A percentile compares a stretch with the other conserved stretches of the same genome.
phyloP scores from a whole-genome alignment of 1,139 yeast genomes.

The Pichia kudriavzevii region DNA sequence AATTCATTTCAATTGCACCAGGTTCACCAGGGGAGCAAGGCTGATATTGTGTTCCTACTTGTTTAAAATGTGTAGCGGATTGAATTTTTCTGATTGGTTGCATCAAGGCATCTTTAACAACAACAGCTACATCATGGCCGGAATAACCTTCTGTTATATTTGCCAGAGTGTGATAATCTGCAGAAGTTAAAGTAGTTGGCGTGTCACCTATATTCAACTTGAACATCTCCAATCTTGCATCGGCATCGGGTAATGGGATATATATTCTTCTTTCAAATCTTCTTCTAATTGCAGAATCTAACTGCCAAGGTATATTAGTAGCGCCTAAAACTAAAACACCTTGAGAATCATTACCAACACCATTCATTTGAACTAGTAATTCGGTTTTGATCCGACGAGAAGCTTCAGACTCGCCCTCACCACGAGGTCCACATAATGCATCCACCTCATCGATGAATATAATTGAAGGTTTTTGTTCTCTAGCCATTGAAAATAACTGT shows the following conservation, averaged over 20 bases:
- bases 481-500: conserved; percentile 90
- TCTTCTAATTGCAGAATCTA: conserved; percentile 95
- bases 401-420: conserved; percentile 97
- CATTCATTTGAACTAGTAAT: conserved; percentile 95
- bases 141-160: conserved; percentile 97
- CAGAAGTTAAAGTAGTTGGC: conserved; percentile 68
- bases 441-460: conserved; percentile 97
- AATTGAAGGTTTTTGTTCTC: conserved; percentile 91
- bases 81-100: conserved; percentile 95
- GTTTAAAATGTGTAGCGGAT: conserved; percentile 90
- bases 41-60: conserved; percentile 45
- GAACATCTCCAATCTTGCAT: conserved; percentile 89
- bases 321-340: conserved; percentile 97
- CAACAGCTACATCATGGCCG: conserved; percentile 95
- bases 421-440: conserved; percentile 96
- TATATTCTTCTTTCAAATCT: conserved; percentile 94
- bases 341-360: conserved; percentile 89
- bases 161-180: conserved; percentile 72
- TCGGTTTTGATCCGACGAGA: conserved; percentile 94
- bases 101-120: conserved; percentile 96
- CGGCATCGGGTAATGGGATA: conserved; percentile 87
- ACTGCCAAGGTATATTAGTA: conserved; percentile 97
- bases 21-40: conserved; percentile 97
- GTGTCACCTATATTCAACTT: conserved; percentile 88
- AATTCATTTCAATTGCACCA: conserved; percentile 80